Evolutionary conservation across 2,329 filamentous ascomycete genomes (phyloP), one percentile per base, ranked within the genome.

Genomic region (Trichoderma arundinaceum): DNA sequence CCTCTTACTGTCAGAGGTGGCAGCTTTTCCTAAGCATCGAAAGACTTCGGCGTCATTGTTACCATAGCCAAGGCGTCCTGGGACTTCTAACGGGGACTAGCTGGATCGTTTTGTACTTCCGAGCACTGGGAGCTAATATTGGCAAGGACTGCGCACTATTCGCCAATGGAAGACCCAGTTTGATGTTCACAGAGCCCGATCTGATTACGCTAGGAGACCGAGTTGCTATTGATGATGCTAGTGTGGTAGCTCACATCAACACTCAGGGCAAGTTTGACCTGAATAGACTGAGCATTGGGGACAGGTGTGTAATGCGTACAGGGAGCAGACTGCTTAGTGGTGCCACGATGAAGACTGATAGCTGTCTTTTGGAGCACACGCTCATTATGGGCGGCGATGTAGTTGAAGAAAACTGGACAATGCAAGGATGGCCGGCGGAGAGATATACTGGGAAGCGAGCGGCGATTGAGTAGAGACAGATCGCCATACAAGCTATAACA

Each of bases 151-250:
- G 83, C 65, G 82, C 84, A 0, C 75, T 87, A 6, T 86, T 86
- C 61, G 82, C 83, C 1, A 84, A 82, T 44, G 85, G 85, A 0
- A 71, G 75, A 5, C 83, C 84, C 1, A 82, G 78, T 41, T 75
- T 86, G 15, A 79, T 84, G 72, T 84, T 87, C 69, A 87, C 85
- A 0, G 84, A 87, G 74, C 84, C 84, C 0, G 85, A 87, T 64
- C 77, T 87, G 7, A 75, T 87, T 13, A 82, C 77, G 0, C 74
- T 86, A 1, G 84, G 84, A 2, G 80, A 85, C 68, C 74, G 84
- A 1, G 84, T 86, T 0, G 75, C 76, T 1, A 80, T 86, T 0
- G 85, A 87, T 64, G 84, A 87, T 69, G 83, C 84, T 1, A 84
- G 82, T 69, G 74, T 87, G 6, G 84, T 87, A 7, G 82, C 77